Conservation (phyloP, 1,139 yeast species). For the Geotrichum bryndzae region DNA sequence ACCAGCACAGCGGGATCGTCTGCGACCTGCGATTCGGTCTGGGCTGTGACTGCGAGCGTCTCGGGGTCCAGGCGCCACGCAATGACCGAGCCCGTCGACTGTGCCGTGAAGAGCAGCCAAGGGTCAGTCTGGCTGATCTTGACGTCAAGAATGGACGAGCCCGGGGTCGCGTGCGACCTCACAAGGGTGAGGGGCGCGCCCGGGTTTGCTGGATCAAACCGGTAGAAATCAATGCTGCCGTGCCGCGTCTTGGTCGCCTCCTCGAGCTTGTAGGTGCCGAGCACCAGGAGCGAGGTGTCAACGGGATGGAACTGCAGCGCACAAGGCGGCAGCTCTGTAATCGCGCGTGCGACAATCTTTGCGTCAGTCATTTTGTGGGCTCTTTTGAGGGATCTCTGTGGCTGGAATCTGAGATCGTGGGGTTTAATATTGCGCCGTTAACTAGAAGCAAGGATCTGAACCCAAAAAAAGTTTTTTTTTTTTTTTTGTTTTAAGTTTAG, state of each 20-base stretch:
- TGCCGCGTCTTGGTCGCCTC: slow-evolving; percentile 51
- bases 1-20: slow-evolving; percentile 46
- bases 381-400: not conserved
- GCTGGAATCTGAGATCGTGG: not conserved
- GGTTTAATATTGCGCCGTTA: not conserved
- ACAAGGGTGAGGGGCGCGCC: not conserved
- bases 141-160: slow-evolving; percentile 71
- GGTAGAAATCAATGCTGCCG: slow-evolving; percentile 69
- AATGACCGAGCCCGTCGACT: slow-evolving; percentile 69
- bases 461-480: too few relatives aligned
- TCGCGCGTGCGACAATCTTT: slow-evolving; percentile 10
- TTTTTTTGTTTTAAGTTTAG: too few relatives aligned
- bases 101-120: slow-evolving; percentile 53
- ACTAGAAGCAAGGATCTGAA: too few relatives aligned
- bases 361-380: not conserved
- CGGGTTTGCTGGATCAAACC: slow-evolving; percentile 24
- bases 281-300: slow-evolving; percentile 44
- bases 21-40: slow-evolving; percentile 34
- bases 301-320: slow-evolving; percentile 57
- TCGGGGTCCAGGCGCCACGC: slow-evolving; percentile 48
- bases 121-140: slow-evolving; percentile 55
- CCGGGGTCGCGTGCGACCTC: slow-evolving; percentile 34
- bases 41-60: slow-evolving; percentile 17
- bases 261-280: slow-evolving; percentile 78
- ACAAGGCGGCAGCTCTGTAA: slow-evolving; percentile 72